These are phyloP conservation scores for Phylloporus arenicola DNA, from an alignment of 768 basidiomycete genomes.

Conservation along the genomic window DNA sequence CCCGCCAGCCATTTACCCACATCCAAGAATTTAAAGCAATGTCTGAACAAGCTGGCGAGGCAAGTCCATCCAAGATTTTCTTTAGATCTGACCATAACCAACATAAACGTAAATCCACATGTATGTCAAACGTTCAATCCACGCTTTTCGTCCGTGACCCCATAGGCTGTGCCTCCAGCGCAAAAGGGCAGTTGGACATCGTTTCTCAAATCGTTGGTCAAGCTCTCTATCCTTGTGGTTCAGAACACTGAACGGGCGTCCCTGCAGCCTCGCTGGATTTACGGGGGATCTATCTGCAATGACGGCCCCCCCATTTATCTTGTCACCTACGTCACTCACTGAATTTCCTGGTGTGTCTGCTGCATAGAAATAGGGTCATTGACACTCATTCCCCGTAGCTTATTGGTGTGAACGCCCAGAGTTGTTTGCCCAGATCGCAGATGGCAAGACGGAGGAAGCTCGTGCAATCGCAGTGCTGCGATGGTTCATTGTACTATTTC, in stretches of 20 bases:
- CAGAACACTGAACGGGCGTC: conserved; percentile 2
- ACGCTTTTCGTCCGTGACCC: conserved; percentile 17
- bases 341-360: conserved; percentile 74
- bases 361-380: not conserved
- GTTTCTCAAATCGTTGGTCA: conserved; percentile 82
- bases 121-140: conserved; percentile 29
- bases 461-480: conserved; percentile 76
- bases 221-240: not conserved
- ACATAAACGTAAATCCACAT: conserved; percentile 29
- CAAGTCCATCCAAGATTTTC: conserved; percentile 24
- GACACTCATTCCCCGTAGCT: conserved; percentile 40
- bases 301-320: conserved; percentile 87
- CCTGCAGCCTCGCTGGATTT: conserved; percentile 68
- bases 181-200: conserved; percentile 86
- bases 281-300: conserved; percentile 83
- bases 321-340: conserved; percentile 85
- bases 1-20: conserved; percentile 9
- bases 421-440: conserved; percentile 81
- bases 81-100: conserved; percentile 21
- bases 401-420: conserved; percentile 97
- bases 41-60: conserved; percentile 41
- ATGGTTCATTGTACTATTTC: conserved; percentile 81
- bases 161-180: conserved; percentile 67
- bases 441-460: conserved; percentile 67
- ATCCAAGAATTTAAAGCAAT: conserved; percentile 15